Evolutionary conservation across 1,284 basidiomycete genomes (phyloP).

Genomic region (Trametes versicolor): DNA sequence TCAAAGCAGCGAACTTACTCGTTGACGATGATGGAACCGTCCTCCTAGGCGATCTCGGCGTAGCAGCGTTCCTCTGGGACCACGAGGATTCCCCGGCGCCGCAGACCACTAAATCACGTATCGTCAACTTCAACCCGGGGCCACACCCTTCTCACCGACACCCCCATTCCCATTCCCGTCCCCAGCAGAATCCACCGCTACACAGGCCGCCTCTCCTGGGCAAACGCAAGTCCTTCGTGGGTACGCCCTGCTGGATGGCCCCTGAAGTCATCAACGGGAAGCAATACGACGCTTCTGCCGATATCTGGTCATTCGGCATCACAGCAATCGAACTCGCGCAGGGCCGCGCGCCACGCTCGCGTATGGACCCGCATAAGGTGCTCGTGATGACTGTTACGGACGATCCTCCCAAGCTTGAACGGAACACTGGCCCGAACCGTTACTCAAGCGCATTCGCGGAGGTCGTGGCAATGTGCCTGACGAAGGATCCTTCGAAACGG

Average conservation of each 20-base stretch:
- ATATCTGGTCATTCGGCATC: constrained; percentile 94
- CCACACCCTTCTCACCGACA: background rate
- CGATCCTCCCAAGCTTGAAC: constrained; percentile 77
- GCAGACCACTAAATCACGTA: constrained; percentile 36
- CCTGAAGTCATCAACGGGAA: constrained; percentile 89
- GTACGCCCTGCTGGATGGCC: constrained; percentile 97
- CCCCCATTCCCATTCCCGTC: constrained; percentile 21
- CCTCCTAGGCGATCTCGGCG: constrained; percentile 88
- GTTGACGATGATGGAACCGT: constrained; percentile 91
- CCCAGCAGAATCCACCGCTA: constrained; percentile 26
- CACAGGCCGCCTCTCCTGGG: constrained; percentile 52
- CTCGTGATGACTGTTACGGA: constrained; percentile 82
- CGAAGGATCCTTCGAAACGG: constrained; percentile 84
- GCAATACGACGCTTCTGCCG: constrained; percentile 86
- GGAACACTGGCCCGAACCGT: constrained; percentile 75
- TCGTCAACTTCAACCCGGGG: constrained; percentile 15
- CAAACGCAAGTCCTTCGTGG: constrained; percentile 89
- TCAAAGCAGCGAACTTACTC: constrained; percentile 91
- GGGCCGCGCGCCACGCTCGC: constrained; percentile 84
- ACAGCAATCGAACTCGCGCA: constrained; percentile 88
- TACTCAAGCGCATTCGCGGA: constrained; percentile 88
- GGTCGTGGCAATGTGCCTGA: constrained; percentile 82
- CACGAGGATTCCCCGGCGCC: constrained; percentile 53
- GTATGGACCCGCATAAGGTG: constrained; percentile 78
- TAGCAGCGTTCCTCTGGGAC: constrained; percentile 82